Evolutionary conservation across 2,329 filamentous ascomycete genomes (phyloP), one percentile per base, ranked within the genome.

Genomic region (Knoxdaviesia capensis): DNA sequence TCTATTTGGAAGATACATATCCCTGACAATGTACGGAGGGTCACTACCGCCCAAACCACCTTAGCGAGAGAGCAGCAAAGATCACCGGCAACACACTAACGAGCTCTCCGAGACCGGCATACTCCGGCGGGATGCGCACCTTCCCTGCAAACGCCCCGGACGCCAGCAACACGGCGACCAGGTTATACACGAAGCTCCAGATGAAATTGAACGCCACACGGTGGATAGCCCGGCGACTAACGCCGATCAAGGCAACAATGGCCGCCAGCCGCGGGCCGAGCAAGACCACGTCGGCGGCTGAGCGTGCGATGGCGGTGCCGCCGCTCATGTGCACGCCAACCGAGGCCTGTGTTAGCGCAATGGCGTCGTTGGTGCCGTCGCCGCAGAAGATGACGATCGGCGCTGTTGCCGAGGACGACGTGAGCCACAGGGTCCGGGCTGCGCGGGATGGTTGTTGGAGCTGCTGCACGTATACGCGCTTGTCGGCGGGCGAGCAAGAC

Each of bases 361-460:
- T 65, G 0, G 82, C 78, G 51, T 88, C 82, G 54, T 88, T 88
- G 9, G 79, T 85, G 2, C 83, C 83, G 49, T 88, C 82, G 33
- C 82, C 82, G 41, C 71, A 69, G 55, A 88, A 87, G 5, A 86
- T 56, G 11, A 83, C 68, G 20, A 20, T 3, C 20, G 20, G 42
- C 28, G 3, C 38, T 39, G 7, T 7, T 9, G 6, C 40, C 47
- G 6, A 61, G 20, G 20, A 20, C 2, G 20, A 20, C 20, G 20
- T 20, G 20, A 3, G 20, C 20, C 20, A 20, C 20, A 20, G 20
- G 20, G 20, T 2, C 20, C 20, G 20, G 20, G 20, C 20, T 29
- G 38, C 44, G 31, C 9, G 7, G 36, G 36, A 28, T 9, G 31
- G 31, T 2, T 8, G 9, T 11, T 37, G 54, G 5, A 70, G 57